Evolutionary conservation across 169 alveolate genomes (phyloP), one percentile per base, ranked within the genome.

Genomic region (Eimeria sp.): DNA sequence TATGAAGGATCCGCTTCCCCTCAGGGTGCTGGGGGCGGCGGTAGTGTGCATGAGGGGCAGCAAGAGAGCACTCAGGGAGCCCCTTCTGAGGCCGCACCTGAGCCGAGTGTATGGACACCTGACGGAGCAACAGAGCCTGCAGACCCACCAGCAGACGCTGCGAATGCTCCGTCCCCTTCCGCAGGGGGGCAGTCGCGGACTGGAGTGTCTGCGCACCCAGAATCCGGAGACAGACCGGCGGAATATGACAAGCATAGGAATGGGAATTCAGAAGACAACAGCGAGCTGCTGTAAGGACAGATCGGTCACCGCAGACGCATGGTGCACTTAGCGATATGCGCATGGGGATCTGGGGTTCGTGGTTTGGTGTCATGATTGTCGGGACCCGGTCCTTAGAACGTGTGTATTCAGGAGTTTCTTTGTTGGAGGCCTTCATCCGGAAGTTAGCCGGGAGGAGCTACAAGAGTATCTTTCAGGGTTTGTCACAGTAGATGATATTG

Each of bases 1-100:
- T 86, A 34, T 86, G 93, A 63, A 63, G 93, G 93, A 43, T 86
- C 93, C 63, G 93, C 61, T 43, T 86, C 93, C 61, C 93, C 93
- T 58, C 83, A 61, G 93, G 67, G 65, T 20, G 61, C 93, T 43
- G 93, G 80, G 93, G 93, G 72, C 45, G 83, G 82, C 93, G 93
- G 93, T 57, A 51, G 75, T 57, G 14, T 27, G 76, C 45, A 54
- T 51, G 91, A 34, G 47, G 91, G 75, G 49, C 75, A n/a, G 76
- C 91, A 83, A 57, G 76, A 22, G 40, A 57, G 70, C 14, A 14
- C 27, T 18, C 76, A 83, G 75, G 75, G 16, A 25, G 93, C 78
- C 45, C 45, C 93, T 2, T 10, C 93, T 43, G 93, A 86, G 93
- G 67, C 43, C 11, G 93, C 80, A 30, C 93, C 93, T 11, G 93